phyloP scores from a whole-genome alignment of 441 rosid genomes.

The Euphorbia celastroides region DNA sequence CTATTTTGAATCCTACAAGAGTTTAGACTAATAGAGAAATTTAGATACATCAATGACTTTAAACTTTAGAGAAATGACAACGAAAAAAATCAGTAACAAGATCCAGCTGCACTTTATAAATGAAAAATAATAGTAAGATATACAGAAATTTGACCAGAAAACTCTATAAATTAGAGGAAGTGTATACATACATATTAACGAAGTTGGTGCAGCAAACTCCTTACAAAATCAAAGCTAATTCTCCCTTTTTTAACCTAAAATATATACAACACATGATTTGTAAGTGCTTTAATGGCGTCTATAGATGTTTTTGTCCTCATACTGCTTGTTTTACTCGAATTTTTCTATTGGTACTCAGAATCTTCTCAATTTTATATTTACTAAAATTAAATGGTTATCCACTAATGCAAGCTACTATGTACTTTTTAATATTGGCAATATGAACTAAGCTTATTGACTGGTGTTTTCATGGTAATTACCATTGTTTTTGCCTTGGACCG shows the following conservation, averaged over 20 bases:
- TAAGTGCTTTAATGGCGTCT: constrained; percentile 19
- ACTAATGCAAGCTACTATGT: constrained; percentile 23
- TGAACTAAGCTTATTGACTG: background rate
- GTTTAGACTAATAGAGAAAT: too few species aligned
- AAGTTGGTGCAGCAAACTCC: constrained; percentile 65
- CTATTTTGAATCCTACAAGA: too few species aligned
- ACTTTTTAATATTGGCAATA: background rate
- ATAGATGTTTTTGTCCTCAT: constrained; percentile 27
- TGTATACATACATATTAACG: constrained; percentile 16
- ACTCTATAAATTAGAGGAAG: background rate
- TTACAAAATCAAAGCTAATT: constrained; percentile 22
- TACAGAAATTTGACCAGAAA: constrained; percentile 11
- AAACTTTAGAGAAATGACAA: too few species aligned
- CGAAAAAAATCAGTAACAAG: too few species aligned
- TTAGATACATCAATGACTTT: too few species aligned
- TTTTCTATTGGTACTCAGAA: constrained; percentile 17
- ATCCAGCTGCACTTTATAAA: too few species aligned
- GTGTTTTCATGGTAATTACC: background rate
- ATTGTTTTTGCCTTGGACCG: too few species aligned
- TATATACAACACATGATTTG: constrained; percentile 30
- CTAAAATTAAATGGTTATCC: constrained; percentile 24
- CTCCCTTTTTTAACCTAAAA: constrained; percentile 4
- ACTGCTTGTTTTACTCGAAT: constrained; percentile 22
- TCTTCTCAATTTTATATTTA: constrained; percentile 1
- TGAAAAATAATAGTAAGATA: too few species aligned